Evolutionary conservation across 2,329 filamentous ascomycete species (phyloP).

Genomic region (Penicillium polonicum): DNA sequence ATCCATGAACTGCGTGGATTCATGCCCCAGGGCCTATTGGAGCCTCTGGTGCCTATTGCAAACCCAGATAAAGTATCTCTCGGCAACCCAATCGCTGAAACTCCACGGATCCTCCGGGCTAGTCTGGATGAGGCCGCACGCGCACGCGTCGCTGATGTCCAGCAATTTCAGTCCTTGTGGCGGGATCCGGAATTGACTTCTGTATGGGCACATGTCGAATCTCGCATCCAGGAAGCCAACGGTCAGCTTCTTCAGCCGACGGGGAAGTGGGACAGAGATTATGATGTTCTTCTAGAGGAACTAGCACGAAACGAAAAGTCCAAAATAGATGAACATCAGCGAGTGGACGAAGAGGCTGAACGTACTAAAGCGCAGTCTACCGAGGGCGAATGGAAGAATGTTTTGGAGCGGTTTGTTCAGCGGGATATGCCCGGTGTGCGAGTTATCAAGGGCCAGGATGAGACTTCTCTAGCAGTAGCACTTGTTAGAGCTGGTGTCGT

Average conservation of each 20-base stretch:
- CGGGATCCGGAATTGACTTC: constrained; percentile 40
- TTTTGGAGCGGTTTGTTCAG: constrained; percentile 35
- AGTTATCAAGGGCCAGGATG: constrained; percentile 24
- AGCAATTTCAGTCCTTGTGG: constrained; percentile 43
- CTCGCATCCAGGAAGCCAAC: constrained; percentile 37
- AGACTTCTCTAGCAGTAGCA: constrained; percentile 28
- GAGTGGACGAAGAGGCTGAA: constrained; percentile 32
- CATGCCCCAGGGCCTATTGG: constrained; percentile 42
- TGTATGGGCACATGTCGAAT: constrained; percentile 40
- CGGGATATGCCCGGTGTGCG: constrained; percentile 32
- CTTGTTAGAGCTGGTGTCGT: constrained; percentile 36
- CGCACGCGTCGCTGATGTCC: constrained; percentile 38
- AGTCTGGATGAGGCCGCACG: constrained; percentile 38
- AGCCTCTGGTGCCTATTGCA: constrained; percentile 41
- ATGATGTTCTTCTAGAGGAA: constrained; percentile 35
- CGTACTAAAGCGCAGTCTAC: constrained; percentile 27
- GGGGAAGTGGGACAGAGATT: constrained; percentile 44
- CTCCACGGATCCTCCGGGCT: constrained; percentile 37
- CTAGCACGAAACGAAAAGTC: constrained; percentile 31
- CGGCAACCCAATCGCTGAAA: constrained; percentile 27
- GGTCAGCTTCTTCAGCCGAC: constrained; percentile 39
- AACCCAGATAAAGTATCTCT: constrained; percentile 29
- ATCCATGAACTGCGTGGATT: constrained; percentile 45
- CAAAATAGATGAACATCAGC: constrained; percentile 27
- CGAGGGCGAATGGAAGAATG: constrained; percentile 34